phyloP scores from a whole-genome alignment of 805 yeast genomes.

The Starmerella bombi region DNA sequence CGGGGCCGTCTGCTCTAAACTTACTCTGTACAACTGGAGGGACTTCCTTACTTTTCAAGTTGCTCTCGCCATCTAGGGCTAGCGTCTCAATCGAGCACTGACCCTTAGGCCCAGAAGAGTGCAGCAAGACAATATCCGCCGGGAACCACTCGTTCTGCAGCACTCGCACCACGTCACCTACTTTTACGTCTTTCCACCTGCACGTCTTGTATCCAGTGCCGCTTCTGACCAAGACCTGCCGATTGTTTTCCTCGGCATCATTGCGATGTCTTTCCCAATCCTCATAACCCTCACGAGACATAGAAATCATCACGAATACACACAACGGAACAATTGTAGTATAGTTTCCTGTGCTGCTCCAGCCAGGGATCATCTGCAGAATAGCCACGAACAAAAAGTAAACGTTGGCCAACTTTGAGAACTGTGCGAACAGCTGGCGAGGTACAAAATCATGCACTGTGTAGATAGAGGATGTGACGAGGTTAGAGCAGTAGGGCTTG shows the following conservation, averaged over 20 bases:
- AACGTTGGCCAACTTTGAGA: constrained; percentile 81
- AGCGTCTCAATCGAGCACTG: constrained; percentile 79
- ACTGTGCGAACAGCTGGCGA: constrained; percentile 77
- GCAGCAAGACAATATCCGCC: constrained; percentile 67
- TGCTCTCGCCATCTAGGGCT: constrained; percentile 97
- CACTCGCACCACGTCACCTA: constrained; percentile 73
- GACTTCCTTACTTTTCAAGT: constrained; percentile 62
- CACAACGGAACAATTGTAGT: constrained; percentile 85
- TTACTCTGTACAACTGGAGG: constrained; percentile 45
- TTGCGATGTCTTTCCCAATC: constrained; percentile 77
- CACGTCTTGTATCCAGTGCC: constrained; percentile 25
- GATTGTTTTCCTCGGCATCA: constrained; percentile 73
- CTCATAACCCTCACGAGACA: constrained; percentile 85
- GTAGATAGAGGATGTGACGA: constrained; percentile 78
- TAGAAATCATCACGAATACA: constrained; percentile 77
- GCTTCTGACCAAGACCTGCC: constrained; percentile 33
- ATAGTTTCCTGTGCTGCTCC: constrained; percentile 94
- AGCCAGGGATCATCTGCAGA: constrained; percentile 87
- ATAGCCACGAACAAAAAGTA: constrained; percentile 84
- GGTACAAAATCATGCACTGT: constrained; percentile 72
- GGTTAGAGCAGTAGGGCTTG: constrained; percentile 49
- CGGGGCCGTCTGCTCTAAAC: constrained; percentile 9
- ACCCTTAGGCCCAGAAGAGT: constrained; percentile 46
- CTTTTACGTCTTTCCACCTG: constrained; percentile 65
- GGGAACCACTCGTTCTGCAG: constrained; percentile 85